Evolutionary conservation across 345 rosid species (phyloP).

Genomic region (Rhodamnia argentea): DNA sequence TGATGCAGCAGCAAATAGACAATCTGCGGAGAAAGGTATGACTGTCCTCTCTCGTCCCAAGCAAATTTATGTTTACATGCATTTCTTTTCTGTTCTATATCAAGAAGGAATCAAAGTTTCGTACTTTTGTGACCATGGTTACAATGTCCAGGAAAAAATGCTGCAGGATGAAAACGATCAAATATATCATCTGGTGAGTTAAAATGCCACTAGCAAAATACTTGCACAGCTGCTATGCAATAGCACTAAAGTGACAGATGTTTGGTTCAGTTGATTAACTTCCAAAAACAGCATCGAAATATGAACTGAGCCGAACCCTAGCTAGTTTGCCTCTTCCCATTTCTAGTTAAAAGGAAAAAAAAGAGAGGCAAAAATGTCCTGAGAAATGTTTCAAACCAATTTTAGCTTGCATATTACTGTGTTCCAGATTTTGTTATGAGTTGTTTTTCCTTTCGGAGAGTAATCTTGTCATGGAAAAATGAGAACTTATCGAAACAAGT

Average conservation of each 20-base stretch:
- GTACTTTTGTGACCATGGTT: background rate
- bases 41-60: background rate
- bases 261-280: background rate
- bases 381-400: background rate
- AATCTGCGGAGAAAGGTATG: constrained; percentile 19
- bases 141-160: constrained; percentile 12
- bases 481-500: background rate
- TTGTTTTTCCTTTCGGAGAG: background rate
- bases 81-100: background rate
- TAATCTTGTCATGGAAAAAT: background rate
- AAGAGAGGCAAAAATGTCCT: background rate
- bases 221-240: background rate
- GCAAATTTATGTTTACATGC: background rate
- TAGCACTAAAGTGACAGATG: background rate
- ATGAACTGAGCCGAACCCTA: background rate
- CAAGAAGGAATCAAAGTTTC: background rate
- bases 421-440: background rate
- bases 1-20: constrained; percentile 18
- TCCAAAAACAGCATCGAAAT: background rate
- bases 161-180: constrained; percentile 26
- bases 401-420: background rate
- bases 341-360: background rate
- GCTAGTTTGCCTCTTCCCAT: background rate
- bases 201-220: background rate
- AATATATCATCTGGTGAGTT: constrained; percentile 14